These are phyloP conservation scores for Hortaea werneckii DNA, from an alignment of 2,329 filamentous ascomycete species.

Conservation along the genomic window DNA sequence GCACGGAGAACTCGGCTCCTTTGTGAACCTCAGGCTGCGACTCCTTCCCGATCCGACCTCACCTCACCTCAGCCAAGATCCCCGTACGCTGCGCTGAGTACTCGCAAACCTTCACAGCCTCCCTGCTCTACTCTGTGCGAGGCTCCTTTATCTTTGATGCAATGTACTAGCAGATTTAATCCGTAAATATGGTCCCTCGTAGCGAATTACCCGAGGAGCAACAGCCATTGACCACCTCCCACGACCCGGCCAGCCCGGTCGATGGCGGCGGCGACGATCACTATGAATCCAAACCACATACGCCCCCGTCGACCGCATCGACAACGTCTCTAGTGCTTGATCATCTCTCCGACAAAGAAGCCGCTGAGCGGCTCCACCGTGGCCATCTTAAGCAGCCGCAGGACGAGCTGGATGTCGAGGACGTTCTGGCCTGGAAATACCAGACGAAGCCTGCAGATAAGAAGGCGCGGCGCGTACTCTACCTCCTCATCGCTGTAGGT, in stretches of 20 bases:
- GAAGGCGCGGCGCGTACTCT: conserved; percentile 52
- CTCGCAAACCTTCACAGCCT: not conserved
- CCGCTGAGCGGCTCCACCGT: conserved; percentile 36
- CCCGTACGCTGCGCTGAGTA: not conserved
- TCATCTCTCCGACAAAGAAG: conserved; percentile 52
- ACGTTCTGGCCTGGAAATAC: conserved; percentile 35
- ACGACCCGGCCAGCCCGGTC: conserved; percentile 22
- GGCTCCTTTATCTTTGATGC: not conserved
- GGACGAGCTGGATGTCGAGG: conserved; percentile 42
- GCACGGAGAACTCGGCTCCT: not conserved
- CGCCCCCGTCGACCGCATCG: conserved; percentile 64
- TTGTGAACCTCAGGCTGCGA: not conserved
- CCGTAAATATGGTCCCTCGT: not conserved
- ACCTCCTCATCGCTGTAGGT: conserved; percentile 52
- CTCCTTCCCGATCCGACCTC: not conserved
- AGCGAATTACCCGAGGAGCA: conserved; percentile 26
- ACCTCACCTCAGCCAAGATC: not conserved
- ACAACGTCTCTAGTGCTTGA: conserved; percentile 78
- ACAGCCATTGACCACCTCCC: conserved; percentile 32
- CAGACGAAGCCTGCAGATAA: conserved; percentile 49
- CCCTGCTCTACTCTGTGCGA: too few relatives aligned
- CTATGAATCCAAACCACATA: conserved; percentile 30
- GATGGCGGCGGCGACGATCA: conserved; percentile 21
- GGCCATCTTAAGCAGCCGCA: conserved; percentile 14
- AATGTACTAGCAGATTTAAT: not conserved